A percentile compares a stretch with the other conserved stretches of the same genome.
Conservation (phyloP, 441 rosid genomes). For the Dalechampia spathulata region DNA sequence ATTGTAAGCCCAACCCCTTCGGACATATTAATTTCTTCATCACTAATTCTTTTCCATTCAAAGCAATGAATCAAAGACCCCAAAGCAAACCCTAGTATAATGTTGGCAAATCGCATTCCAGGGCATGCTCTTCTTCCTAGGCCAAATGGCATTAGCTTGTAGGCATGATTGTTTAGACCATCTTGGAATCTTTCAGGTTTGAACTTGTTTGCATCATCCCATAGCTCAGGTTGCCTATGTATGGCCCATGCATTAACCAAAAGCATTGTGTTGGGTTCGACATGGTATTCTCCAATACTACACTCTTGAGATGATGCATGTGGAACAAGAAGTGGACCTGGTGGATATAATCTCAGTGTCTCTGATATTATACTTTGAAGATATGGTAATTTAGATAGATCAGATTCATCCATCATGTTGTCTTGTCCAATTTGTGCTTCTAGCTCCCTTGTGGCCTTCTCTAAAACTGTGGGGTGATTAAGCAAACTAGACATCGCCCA, state of each 20-base stretch:
- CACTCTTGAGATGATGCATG: background rate
- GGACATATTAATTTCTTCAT: too few relatives aligned
- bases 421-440: background rate
- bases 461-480: background rate
- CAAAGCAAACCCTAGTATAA: too few relatives aligned
- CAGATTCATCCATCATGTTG: background rate
- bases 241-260: constrained; percentile 8
- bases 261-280: background rate
- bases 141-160: constrained; percentile 3
- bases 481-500: constrained; percentile 11
- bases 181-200: constrained; percentile 10
- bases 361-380: constrained; percentile 5
- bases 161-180: too few relatives aligned
- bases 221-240: constrained; percentile 6
- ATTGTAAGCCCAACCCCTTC: too few relatives aligned
- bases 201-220: constrained; percentile 6
- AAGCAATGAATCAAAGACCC: too few relatives aligned
- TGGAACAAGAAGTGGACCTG: constrained; percentile 2
- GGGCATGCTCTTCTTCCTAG: too few relatives aligned
- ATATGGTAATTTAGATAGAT: background rate
- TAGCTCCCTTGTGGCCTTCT: constrained; percentile 1
- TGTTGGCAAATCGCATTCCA: too few relatives aligned
- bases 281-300: background rate
- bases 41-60: too few relatives aligned
- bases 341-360: constrained; percentile 1